Evolutionary conservation across 2,329 filamentous ascomycete genomes (phyloP).

Genomic region (Rutstroemia sp.): DNA sequence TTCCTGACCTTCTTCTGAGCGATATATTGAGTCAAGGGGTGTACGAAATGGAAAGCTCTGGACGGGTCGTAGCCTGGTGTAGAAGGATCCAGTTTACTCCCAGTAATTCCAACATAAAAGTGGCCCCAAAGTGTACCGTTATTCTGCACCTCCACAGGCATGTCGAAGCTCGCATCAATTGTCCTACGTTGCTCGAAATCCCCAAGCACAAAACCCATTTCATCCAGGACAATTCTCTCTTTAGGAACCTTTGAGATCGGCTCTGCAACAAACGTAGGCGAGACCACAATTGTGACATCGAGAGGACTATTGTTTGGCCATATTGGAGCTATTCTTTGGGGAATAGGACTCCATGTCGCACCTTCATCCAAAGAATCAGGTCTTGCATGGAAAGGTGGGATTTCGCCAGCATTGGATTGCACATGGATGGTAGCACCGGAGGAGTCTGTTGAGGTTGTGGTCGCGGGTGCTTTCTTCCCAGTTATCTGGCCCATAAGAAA

Average conservation of each 20-base stretch:
- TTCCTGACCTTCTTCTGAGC: conserved; percentile 86
- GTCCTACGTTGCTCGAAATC: conserved; percentile 73
- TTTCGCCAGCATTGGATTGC: conserved; percentile 44
- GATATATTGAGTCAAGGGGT: conserved; percentile 82
- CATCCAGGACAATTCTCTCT: conserved; percentile 67
- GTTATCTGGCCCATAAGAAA: conserved; percentile 47
- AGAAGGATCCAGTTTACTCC: conserved; percentile 68
- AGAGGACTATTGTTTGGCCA: conserved; percentile 75
- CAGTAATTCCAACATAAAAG: conserved; percentile 77
- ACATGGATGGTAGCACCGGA: conserved; percentile 48
- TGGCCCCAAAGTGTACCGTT: conserved; percentile 95
- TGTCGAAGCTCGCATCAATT: conserved; percentile 67
- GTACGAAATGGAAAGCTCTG: conserved; percentile 75
- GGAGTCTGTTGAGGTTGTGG: conserved; percentile 40
- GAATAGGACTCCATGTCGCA: conserved; percentile 56
- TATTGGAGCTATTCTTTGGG: conserved; percentile 71
- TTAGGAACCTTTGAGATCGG: conserved; percentile 57
- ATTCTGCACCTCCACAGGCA: conserved; percentile 74
- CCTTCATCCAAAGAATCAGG: conserved; percentile 53
- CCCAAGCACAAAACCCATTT: conserved; percentile 72
- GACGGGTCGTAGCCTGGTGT: conserved; percentile 63
- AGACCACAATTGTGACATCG: conserved; percentile 81
- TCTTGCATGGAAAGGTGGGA: conserved; percentile 59
- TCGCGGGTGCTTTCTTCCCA: conserved; percentile 36
- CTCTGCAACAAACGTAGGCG: conserved; percentile 62